Evolutionary conservation across 371 early-diverging fungal genomes (phyloP).

Genomic region (Lichtheimia hyalospora): DNA sequence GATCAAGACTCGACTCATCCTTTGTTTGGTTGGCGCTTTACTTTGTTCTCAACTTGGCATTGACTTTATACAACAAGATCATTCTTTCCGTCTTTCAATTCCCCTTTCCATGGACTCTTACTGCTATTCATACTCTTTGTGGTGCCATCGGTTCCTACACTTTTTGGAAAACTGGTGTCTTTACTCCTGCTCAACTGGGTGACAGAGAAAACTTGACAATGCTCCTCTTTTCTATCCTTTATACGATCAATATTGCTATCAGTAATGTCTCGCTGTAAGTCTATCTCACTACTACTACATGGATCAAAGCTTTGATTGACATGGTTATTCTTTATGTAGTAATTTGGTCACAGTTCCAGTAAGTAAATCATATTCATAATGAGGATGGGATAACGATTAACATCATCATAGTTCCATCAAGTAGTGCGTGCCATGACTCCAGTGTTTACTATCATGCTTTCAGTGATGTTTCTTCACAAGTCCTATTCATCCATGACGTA

Average conservation of each 20-base stretch:
- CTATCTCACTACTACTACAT: slow-evolving; percentile 17
- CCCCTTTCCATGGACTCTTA: slow-evolving; percentile 90
- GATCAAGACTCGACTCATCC: slow-evolving; percentile 8
- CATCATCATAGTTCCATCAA: slow-evolving; percentile 67
- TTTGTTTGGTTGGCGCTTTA: slow-evolving; percentile 67
- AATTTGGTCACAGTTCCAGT: slow-evolving; percentile 55
- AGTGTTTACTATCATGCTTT: slow-evolving; percentile 75
- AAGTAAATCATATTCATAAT: slow-evolving; percentile 11
- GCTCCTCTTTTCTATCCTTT: slow-evolving; percentile 81
- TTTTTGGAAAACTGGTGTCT: slow-evolving; percentile 53
- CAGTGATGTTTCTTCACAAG: slow-evolving; percentile 57
- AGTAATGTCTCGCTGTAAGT: slow-evolving; percentile 82
- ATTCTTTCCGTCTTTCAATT: slow-evolving; percentile 73
- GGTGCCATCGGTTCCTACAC: slow-evolving; percentile 64
- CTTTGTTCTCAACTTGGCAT: slow-evolving; percentile 75
- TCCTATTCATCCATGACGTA: slow-evolving; percentile 61
- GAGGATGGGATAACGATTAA: neutral
- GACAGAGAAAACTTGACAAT: slow-evolving; percentile 66
- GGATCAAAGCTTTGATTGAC: neutral
- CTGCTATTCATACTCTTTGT: slow-evolving; percentile 82
- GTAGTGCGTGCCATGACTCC: slow-evolving; percentile 87
- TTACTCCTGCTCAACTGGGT: slow-evolving; percentile 59
- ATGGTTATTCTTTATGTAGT: slow-evolving; percentile 19
- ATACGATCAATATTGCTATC: slow-evolving; percentile 88
- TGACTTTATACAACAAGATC: slow-evolving; percentile 87